Evolutionary conservation across 23 red algal species (phyloP).

Genomic region (Gracilaria domingensis): DNA sequence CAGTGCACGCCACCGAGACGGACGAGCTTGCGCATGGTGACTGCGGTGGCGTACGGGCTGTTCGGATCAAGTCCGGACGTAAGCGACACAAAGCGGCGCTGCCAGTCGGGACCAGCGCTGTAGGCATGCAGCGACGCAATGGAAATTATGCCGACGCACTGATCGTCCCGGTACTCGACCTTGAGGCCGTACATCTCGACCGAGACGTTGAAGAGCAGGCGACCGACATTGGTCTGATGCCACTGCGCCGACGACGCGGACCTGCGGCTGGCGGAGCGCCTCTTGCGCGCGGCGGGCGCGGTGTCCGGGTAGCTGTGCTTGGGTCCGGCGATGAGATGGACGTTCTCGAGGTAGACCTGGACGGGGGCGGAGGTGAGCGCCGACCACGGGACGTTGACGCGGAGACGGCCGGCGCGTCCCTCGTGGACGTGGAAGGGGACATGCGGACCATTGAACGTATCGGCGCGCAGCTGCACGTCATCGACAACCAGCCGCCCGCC

Average conservation of each 20-base stretch:
- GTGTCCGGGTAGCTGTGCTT: constrained; percentile 23
- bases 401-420: constrained; percentile 73
- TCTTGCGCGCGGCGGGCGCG: neutral
- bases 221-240: constrained; percentile 72
- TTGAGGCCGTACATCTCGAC: constrained; percentile 70
- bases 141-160: constrained; percentile 60
- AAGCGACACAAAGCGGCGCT: constrained; percentile 50
- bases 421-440: constrained; percentile 57
- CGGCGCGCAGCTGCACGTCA: constrained; percentile 69
- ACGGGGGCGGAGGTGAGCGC: constrained; percentile 61
- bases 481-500: constrained; percentile 80
- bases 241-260: neutral
- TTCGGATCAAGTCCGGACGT: constrained; percentile 14
- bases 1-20: constrained; percentile 54
- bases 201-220: constrained; percentile 62
- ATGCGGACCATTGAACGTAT: constrained; percentile 39
- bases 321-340: constrained; percentile 67
- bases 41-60: constrained; percentile 27
- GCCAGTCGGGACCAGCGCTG: constrained; percentile 65
- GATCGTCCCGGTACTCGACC: constrained; percentile 61
- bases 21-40: constrained; percentile 71
- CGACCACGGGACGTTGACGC: constrained; percentile 79
- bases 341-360: constrained; percentile 74
- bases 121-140: constrained; percentile 59
- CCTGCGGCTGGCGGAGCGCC: neutral